Percentiles rank a stretch among this genome's conserved stretches.
These are phyloP conservation scores for Trypanosoma vivax DNA, from an alignment of 208 protist genomes.

Conservation along the genomic window DNA sequence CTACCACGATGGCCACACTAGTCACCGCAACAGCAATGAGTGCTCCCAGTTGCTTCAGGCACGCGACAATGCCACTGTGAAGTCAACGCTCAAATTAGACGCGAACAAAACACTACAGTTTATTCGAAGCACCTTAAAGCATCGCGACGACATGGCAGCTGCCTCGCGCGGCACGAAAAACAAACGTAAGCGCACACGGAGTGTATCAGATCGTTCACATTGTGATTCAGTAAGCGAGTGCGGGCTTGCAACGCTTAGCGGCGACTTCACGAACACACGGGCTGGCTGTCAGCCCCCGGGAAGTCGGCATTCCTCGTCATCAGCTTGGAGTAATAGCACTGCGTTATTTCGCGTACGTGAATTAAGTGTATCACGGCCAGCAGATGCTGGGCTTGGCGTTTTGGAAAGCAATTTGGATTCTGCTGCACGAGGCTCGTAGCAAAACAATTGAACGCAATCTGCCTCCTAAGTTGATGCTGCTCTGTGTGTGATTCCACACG, in stretches of 20 bases:
- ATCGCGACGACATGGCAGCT: conserved; percentile 21
- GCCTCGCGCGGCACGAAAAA: conserved; percentile 17
- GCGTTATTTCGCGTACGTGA: conserved; percentile 1
- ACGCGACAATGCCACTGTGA: background rate
- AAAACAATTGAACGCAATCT: too few species aligned
- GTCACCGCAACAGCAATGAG: background rate
- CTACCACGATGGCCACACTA: background rate
- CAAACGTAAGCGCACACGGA: conserved; percentile 2
- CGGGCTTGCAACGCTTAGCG: background rate
- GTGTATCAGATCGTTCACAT: background rate
- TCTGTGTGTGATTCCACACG: background rate
- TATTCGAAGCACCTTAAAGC: conserved; percentile 19
- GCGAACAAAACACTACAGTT: conserved; percentile 28
- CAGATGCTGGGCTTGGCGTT: background rate
- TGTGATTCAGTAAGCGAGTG: background rate
- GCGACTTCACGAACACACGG: background rate
- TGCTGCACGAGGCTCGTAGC: too few species aligned
- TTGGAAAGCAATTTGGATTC: background rate
- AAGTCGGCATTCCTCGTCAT: background rate
- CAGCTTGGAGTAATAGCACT: background rate
- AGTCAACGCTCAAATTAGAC: conserved; percentile 1
- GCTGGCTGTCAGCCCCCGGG: background rate
- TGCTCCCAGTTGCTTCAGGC: background rate
- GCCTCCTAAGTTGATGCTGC: background rate
- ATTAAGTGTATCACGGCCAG: background rate